phyloP scores from a whole-genome alignment of 768 basidiomycete species.

The Floccularia luteovirens region DNA sequence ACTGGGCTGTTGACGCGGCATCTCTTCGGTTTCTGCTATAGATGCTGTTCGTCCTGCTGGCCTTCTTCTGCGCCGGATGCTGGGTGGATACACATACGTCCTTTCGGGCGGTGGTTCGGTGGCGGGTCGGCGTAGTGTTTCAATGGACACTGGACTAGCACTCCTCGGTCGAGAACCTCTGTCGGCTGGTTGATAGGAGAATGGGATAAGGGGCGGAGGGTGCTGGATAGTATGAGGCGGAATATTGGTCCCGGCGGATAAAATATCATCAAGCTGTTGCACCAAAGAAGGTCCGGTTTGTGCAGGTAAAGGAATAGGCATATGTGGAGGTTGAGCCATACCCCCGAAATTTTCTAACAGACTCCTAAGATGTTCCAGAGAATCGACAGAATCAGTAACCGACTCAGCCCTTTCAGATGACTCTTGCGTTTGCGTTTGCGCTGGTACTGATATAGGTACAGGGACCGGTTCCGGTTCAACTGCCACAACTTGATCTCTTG shows the following conservation, averaged over 20 bases:
- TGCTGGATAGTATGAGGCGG: slow-evolving; percentile 30
- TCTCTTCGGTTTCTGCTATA: too few species aligned
- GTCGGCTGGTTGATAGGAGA: slow-evolving; percentile 45
- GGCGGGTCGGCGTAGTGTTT: slow-evolving; percentile 18
- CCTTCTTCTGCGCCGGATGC: too few species aligned
- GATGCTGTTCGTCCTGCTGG: too few species aligned
- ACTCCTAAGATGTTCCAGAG: slow-evolving; percentile 15
- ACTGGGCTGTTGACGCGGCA: too few species aligned
- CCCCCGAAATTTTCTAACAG: slow-evolving; percentile 3
- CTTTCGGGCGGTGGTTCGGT: slow-evolving; percentile 16
- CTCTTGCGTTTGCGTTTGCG: slow-evolving; percentile 8
- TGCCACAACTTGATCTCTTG: slow-evolving; percentile 14
- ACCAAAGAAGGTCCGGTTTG: neutral
- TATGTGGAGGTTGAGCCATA: slow-evolving; percentile 10
- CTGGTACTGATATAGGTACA: slow-evolving; percentile 8
- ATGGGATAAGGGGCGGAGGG: slow-evolving; percentile 47
- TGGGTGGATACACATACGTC: slow-evolving; percentile 1
- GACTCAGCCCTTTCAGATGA: slow-evolving; percentile 14
- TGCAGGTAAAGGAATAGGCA: slow-evolving; percentile 31
- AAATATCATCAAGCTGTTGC: slow-evolving; percentile 54
- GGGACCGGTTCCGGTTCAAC: slow-evolving; percentile 10
- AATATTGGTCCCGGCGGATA: slow-evolving; percentile 37
- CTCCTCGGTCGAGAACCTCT: slow-evolving; percentile 23
- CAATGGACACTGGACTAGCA: slow-evolving; percentile 24
- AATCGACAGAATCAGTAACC: slow-evolving; percentile 19